Base-by-base conservation (phyloP, 495 filamentous ascomycete genomes). In the Baudoinia panamericana region DNA sequence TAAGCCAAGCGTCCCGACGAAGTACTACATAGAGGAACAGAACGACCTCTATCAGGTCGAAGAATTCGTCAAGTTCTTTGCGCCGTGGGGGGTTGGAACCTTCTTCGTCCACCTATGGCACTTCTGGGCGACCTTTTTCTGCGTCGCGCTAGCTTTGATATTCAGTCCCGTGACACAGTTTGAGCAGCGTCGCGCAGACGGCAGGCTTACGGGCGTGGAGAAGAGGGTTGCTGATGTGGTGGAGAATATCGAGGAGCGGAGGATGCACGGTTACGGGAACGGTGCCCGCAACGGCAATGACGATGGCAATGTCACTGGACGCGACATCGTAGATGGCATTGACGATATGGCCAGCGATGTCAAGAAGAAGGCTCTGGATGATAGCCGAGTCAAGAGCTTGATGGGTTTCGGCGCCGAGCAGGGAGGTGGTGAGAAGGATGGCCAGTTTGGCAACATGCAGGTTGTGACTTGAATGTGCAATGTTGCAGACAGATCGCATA, bases 11-110 rank as follows among this genome's bases (percentile, higher is more conserved):
- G 19, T 24, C 4, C 12, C 23, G 13, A n/a, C 13, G 16, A 62
- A 60, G 28, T 88, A 83, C 59, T 78, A 76, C 51, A 85, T 93
- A 50, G 50, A 62, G 9, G 67, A 64, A 25, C 85, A 93, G 52
- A 76, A 90, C 43, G 85, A 93, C 51, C 60, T 86, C 15, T 93
- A 93, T 51, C 84, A 90, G 55, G 64, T 74, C 3, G 76, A 79
- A 22, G 77, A 93, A 50, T 79, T 82, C 48, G 59, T 90, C 31
- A 78, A 78, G 46, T 92, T 90, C 46, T 41, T 75, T 32, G 48
- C 60, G 18, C 41, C 67, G 62, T 19, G 55, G 57, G n/a, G 63
- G 63, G 0, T 67, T 56, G 26, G 63, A 0, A 15, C n/a, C 3
- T 13, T 68, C 11, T 8, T 73, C 4, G 58, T 82, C 0, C 63